A percentile compares a stretch with the other conserved stretches of the same genome.
These are phyloP conservation scores for Cryphonectria parasitica DNA, from an alignment of 2,329 filamentous ascomycete species.

Conservation along the genomic window DNA sequence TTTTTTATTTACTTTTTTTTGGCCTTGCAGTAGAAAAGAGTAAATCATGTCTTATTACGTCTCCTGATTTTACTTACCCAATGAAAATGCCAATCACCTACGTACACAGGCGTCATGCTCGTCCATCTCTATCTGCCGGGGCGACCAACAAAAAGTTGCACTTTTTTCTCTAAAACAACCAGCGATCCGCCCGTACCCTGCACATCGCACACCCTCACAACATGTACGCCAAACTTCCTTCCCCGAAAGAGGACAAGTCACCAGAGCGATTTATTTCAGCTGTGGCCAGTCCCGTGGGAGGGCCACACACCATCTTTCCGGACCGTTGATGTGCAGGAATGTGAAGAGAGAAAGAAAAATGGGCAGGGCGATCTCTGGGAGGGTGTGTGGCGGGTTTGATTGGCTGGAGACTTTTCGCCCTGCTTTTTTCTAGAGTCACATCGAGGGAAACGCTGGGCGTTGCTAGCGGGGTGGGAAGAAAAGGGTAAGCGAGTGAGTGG, in stretches of 20 bases:
- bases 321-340: not conserved
- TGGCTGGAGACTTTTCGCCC: constrained; percentile 8
- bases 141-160: not conserved
- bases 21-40: not conserved
- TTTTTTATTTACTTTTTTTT: not conserved
- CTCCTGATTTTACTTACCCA: not conserved
- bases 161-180: not conserved
- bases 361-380: not conserved
- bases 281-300: not conserved
- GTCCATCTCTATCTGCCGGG: not conserved
- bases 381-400: constrained; percentile 2
- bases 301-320: not conserved
- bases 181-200: not conserved
- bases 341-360: no score
- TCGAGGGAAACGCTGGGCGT: not conserved
- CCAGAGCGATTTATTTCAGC: not conserved
- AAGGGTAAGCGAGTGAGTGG: not conserved
- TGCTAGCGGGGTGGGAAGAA: not conserved
- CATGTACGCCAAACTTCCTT: not conserved
- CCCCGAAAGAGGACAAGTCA: not conserved
- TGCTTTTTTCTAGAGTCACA: constrained; percentile 11
- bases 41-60: not conserved
- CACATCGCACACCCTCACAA: not conserved
- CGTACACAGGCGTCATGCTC: not conserved
- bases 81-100: not conserved